Percentiles rank a stretch among this genome's conserved stretches.
phyloP scores from a whole-genome alignment of 805 yeast genomes.

The Candida maesae region DNA sequence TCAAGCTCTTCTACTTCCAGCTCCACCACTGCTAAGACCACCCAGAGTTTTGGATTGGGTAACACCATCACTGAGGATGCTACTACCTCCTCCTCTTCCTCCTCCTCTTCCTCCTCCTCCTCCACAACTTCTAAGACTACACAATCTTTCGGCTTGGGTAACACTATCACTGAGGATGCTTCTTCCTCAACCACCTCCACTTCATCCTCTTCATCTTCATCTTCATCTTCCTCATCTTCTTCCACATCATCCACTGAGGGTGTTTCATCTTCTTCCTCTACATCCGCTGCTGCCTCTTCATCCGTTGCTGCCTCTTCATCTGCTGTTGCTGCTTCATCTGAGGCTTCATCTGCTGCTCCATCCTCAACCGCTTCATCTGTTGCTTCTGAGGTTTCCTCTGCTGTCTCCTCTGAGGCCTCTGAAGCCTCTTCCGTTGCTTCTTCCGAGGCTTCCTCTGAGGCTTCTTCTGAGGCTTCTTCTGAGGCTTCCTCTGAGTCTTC shows the following conservation, averaged over 20 bases:
- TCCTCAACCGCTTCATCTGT: conserved; percentile 4
- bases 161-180: conserved; percentile 14
- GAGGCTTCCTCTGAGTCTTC: conserved; percentile 3
- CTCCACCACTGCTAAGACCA: conserved; percentile 3
- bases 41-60: conserved; percentile 3
- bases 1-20: conserved; percentile 5
- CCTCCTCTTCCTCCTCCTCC: conserved; percentile 6
- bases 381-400: conserved; percentile 5
- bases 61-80: conserved; percentile 14
- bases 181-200: conserved; percentile 5
- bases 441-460: conserved; percentile 5
- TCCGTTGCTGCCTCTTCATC: conserved; percentile 5
- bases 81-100: conserved; percentile 12
- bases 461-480: conserved; percentile 2
- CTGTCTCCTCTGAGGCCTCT: conserved; percentile 1
- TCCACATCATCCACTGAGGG: conserved; percentile 16
- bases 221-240: conserved; percentile 10
- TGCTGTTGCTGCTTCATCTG: conserved; percentile 3
- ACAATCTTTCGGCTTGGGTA: conserved; percentile 1
- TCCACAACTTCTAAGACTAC: conserved; percentile 5
- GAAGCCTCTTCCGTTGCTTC: background rate
- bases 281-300: conserved; percentile 3
- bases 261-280: conserved; percentile 9
- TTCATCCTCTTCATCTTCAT: conserved; percentile 11
- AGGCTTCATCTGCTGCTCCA: conserved; percentile 4